Percentiles rank a stretch among this genome's conserved stretches.
Evolutionary conservation across 2,329 filamentous ascomycete genomes (phyloP).

Genomic region (Alternaria viburni): DNA sequence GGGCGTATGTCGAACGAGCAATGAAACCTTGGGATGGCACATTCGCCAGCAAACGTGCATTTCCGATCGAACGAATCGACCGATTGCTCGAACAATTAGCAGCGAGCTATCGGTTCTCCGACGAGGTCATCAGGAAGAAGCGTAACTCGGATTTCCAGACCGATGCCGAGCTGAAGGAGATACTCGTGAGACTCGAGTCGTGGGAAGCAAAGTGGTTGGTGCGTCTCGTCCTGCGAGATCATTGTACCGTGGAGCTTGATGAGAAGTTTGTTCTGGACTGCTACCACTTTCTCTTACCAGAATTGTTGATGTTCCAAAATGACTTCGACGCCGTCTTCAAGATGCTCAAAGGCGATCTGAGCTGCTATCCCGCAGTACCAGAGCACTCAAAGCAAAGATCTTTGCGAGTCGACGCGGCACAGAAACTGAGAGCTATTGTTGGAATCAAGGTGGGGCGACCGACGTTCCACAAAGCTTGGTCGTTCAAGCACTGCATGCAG

Average conservation of each 20-base stretch:
- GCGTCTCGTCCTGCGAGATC: constrained; percentile 79
- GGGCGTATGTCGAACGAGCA: constrained; percentile 71
- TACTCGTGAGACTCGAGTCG: constrained; percentile 58
- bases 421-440: constrained; percentile 46
- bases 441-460: constrained; percentile 57
- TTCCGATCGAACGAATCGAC: constrained; percentile 77
- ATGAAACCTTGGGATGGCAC: constrained; percentile 63
- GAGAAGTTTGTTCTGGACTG: constrained; percentile 60
- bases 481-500: constrained; percentile 74
- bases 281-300: constrained; percentile 74
- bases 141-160: constrained; percentile 26
- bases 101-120: constrained; percentile 72
- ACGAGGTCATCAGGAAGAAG: constrained; percentile 53
- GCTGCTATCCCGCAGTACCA: constrained; percentile 47
- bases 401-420: constrained; percentile 49
- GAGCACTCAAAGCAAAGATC: constrained; percentile 37
- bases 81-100: constrained; percentile 69
- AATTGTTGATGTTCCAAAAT: constrained; percentile 72
- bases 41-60: constrained; percentile 39
- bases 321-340: constrained; percentile 67
- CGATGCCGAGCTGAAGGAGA: constrained; percentile 32
- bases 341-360: constrained; percentile 57
- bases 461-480: constrained; percentile 53
- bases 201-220: constrained; percentile 88
- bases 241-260: constrained; percentile 70